Evolutionary conservation across 2,329 filamentous ascomycete genomes (phyloP), one percentile per base, ranked within the genome.

Genomic region (Lasiodiplodia hormozganensis): DNA sequence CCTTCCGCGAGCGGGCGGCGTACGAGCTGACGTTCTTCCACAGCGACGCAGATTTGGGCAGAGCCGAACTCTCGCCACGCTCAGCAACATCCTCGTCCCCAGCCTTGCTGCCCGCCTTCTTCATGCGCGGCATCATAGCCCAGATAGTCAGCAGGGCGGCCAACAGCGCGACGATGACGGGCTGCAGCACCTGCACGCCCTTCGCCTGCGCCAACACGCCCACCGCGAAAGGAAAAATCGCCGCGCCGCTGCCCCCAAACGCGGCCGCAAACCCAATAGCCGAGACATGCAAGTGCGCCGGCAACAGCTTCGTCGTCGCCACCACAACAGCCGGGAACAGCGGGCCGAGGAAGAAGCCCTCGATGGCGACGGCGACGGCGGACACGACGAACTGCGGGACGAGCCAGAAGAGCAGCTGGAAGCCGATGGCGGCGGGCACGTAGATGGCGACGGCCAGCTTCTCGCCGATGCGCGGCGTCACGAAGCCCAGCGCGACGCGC

Each of bases 141-240:
- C 86, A 88, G 40, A 85, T 71, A 1, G 80, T 51, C 14, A 83
- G 70, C 65, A 86, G 83, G 25, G 81, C 76, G 4, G 77, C 78
- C 11, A 89, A 73, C 38, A 87, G 77, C 1, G 82, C 82, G 53
- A 89, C 71, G 8, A 86, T 78, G 21, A 89, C 82, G 3, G 87
- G 86, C 74, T 89, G 87, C 70, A 90, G 75, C 2, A 87, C 86
- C 69, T 82, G 75, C 0, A 89, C 87, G 0, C 88, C 87, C 68
- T 82, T 84, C 54, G 77, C 82, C 71, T 87, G 82, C 2, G 72
- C 71, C 25, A 73, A 65, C 10, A 69, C 72, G n/a, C 72, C 72
- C 16, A 71, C 71, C 23, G 68, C 69, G 40, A 72, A 73, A 1
- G 72, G 72, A 10, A 73, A 66, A 18, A 89, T 74, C 1, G 70